Percentiles rank a stretch among this genome's conserved stretches.
Conservation (phyloP, 2,329 filamentous ascomycete species). For the Nigrospora oryzae region DNA sequence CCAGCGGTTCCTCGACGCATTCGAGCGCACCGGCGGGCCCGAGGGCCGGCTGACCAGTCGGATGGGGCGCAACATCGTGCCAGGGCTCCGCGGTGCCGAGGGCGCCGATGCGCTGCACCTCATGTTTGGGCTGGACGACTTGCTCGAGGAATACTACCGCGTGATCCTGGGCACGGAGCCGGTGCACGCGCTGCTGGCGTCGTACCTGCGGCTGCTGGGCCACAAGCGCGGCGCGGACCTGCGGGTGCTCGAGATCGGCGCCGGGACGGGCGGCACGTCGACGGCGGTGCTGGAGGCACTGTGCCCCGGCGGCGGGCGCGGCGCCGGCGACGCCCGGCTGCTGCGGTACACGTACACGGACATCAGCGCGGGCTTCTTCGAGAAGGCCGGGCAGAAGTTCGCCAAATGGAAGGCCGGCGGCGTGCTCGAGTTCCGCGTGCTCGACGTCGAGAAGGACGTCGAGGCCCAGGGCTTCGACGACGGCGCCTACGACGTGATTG, state of each 20-base stretch:
- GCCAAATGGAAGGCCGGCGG: slow-evolving; percentile 11
- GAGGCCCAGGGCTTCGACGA: slow-evolving; percentile 17
- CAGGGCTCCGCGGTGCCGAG: not conserved
- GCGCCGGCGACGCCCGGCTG: slow-evolving; percentile 17
- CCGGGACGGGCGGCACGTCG: slow-evolving; percentile 33
- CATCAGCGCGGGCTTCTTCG: slow-evolving; percentile 28
- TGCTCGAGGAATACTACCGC: slow-evolving; percentile 1
- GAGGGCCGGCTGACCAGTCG: not conserved
- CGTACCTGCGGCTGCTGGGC: slow-evolving; percentile 16
- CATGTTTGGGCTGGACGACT: slow-evolving; percentile 1
- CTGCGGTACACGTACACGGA: slow-evolving; percentile 36
- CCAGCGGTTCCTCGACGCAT: not conserved
- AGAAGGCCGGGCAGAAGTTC: slow-evolving; percentile 20
- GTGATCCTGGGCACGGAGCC: slow-evolving; percentile 1
- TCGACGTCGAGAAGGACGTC: slow-evolving; percentile 17
- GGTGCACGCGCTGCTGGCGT: slow-evolving; percentile 13
- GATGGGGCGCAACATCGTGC: slow-evolving; percentile 1
- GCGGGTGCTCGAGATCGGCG: slow-evolving; percentile 29
- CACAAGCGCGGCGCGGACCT: slow-evolving; percentile 18
- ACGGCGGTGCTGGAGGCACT: slow-evolving; percentile 24
- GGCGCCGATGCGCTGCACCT: not conserved
- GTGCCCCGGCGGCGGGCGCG: slow-evolving; percentile 5
- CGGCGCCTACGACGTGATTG: slow-evolving; percentile 18
- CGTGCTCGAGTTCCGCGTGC: slow-evolving; percentile 19
- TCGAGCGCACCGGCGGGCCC: not conserved